These are phyloP conservation scores for Podosphaera xanthii DNA, from an alignment of 2,329 filamentous ascomycete species.

Conservation along the genomic window DNA sequence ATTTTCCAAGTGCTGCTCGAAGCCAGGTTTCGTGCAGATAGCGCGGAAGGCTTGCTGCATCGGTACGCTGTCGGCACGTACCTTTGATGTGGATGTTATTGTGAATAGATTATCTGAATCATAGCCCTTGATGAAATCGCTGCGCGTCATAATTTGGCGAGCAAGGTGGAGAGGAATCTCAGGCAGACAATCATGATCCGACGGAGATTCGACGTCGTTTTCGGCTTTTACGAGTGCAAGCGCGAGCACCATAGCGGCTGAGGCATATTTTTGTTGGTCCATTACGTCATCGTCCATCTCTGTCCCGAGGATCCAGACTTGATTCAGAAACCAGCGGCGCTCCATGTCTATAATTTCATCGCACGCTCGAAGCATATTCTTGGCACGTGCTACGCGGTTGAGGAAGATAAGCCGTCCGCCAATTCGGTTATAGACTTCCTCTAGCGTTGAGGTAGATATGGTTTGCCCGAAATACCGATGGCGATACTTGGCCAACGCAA, in stretches of 20 bases:
- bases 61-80: conserved; percentile 80
- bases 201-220: conserved; percentile 2
- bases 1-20: conserved; percentile 58
- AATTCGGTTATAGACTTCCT: conserved; percentile 64
- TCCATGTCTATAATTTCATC: conserved; percentile 46
- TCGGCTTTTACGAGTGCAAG: conserved; percentile 66
- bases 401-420: conserved; percentile 77
- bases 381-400: conserved; percentile 69
- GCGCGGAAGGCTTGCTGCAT: conserved; percentile 86
- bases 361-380: conserved; percentile 60
- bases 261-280: conserved; percentile 91
- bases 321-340: conserved; percentile 60
- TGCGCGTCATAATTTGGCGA: conserved; percentile 81
- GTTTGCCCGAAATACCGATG: conserved; percentile 43
- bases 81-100: conserved; percentile 68
- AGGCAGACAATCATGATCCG: conserved; percentile 28
- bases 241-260: conserved; percentile 82
- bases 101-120: conserved; percentile 91
- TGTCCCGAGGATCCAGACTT: conserved; percentile 52
- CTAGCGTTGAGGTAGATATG: conserved; percentile 30
- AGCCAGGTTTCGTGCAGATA: conserved; percentile 55
- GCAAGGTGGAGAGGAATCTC: conserved; percentile 62
- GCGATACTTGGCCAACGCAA: conserved; percentile 61
- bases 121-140: conserved; percentile 81
- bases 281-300: conserved; percentile 94